These are phyloP conservation scores for Bullera alba DNA, from an alignment of 768 basidiomycete species.

Conservation along the genomic window DNA sequence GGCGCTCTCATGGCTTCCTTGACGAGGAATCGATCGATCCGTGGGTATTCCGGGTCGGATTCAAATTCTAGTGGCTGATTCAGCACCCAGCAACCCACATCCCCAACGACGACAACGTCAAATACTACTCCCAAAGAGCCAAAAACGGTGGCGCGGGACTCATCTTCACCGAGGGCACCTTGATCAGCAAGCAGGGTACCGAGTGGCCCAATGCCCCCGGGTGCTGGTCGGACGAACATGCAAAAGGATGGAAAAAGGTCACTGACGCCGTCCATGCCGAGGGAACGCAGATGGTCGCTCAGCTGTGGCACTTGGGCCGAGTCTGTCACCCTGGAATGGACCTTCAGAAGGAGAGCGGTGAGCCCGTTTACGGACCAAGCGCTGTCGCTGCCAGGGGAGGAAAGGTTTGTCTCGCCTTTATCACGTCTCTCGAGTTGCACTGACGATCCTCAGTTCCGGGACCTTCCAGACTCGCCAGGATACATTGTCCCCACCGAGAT, in stretches of 20 bases:
- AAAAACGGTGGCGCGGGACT: slow-evolving; percentile 45
- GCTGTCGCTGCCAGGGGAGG: slow-evolving; percentile 4
- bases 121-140: slow-evolving; percentile 50
- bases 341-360: neutral
- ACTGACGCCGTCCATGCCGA: slow-evolving; percentile 1
- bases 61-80: neutral
- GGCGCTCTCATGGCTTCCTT: slow-evolving; percentile 49
- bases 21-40: slow-evolving; percentile 49
- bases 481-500: neutral
- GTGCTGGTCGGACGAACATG: slow-evolving; percentile 51
- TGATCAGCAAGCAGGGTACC: slow-evolving; percentile 50
- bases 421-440: no score
- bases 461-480: slow-evolving; percentile 1
- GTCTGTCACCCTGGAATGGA: neutral
- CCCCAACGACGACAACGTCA: slow-evolving; percentile 48
- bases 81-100: slow-evolving; percentile 32
- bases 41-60: neutral
- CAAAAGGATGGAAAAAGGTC: slow-evolving; percentile 49
- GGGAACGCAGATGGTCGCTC: slow-evolving; percentile 1
- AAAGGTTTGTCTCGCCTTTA: neutral
- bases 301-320: slow-evolving; percentile 1
- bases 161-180: slow-evolving; percentile 49
- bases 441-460: neutral
- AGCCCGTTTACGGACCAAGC: neutral
- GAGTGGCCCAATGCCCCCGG: slow-evolving; percentile 52